Percentiles rank a stretch among this genome's conserved stretches.
phyloP scores from a whole-genome alignment of 2,329 filamentous ascomycete species.

The Neonectria hederae region DNA sequence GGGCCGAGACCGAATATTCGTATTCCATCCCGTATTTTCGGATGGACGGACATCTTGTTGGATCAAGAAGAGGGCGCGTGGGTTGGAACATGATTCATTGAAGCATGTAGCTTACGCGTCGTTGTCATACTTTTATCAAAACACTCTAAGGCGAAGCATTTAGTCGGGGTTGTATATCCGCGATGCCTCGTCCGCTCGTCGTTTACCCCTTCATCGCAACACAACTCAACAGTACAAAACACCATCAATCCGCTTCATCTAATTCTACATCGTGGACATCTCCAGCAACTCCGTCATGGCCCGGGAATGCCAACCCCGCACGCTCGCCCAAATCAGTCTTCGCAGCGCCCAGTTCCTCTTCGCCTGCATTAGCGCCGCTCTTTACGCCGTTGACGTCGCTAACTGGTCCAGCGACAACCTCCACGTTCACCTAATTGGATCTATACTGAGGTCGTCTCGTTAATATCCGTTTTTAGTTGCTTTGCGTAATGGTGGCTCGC shows the following conservation, averaged over 20 bases:
- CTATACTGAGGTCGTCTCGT: conserved; percentile 22
- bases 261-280: not conserved
- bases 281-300: conserved; percentile 7
- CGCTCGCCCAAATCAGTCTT: conserved; percentile 20
- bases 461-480: conserved; percentile 13
- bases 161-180: not conserved
- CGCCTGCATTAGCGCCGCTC: conserved; percentile 24
- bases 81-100: not conserved
- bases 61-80: not conserved
- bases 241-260: not conserved
- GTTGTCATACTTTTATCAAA: not conserved
- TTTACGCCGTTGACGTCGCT: conserved; percentile 23
- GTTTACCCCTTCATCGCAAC: not conserved
- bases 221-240: not conserved
- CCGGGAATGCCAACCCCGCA: conserved; percentile 22
- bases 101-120: conserved; percentile 10
- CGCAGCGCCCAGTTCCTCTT: conserved; percentile 24
- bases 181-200: not conserved
- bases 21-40: conserved; percentile 17
- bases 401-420: conserved; percentile 19
- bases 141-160: not conserved
- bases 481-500: conserved; percentile 27
- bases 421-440: conserved; percentile 29
- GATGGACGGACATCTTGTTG: conserved; percentile 11
- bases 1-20: conserved; percentile 16